Evolutionary conservation across 371 early-diverging fungal genomes (phyloP), one percentile per base, ranked within the genome.

Genomic region (Mortierella sp.): DNA sequence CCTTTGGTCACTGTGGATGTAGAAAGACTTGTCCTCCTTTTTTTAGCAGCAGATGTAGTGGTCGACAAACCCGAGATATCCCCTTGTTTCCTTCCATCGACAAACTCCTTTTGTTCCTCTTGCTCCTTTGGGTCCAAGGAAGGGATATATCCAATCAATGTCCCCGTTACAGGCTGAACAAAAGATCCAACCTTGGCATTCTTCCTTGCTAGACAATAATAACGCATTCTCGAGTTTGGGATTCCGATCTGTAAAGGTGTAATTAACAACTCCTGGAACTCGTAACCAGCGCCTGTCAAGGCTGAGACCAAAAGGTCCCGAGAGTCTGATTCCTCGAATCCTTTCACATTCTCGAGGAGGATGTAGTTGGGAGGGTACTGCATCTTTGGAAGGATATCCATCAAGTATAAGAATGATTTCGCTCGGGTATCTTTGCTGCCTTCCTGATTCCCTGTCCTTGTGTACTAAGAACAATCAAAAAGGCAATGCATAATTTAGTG

Each of bases 301-400:
- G 82, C 68, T 9, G 72, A 76, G 34, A 90, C 72, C n/a, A 88
- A 57, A 2, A 81, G 39, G 26, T 84, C 80, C 3, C 86, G 81
- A 23, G 87, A 84, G 23, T 86, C 83, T 1, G 89, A 90, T 49
- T 79, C 89, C 73, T 95, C 94, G 57, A 95, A 94, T 4, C 94
- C 94, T 44, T 89, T 87, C 37, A 95, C 95, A 72, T 95, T 94
- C 73, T 95, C 95, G 6, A 95, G 80, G 21, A 94, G 72, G 34
- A 95, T 75, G 56, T 90, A 92, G 34, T 70, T 84, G 0, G 93
- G 94, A 26, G 82, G 79, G 54, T 89, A 78, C n/a, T 80, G 56
- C 15, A 92, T 82, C 23, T 89, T 80, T 14, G 70, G 76, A 8
- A 76, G 49, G 37, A 76, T 68, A 9, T 69, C 41, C 64, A 95